phyloP scores from a whole-genome alignment of 140 eudicot genomes.

The Anethum foeniculum region DNA sequence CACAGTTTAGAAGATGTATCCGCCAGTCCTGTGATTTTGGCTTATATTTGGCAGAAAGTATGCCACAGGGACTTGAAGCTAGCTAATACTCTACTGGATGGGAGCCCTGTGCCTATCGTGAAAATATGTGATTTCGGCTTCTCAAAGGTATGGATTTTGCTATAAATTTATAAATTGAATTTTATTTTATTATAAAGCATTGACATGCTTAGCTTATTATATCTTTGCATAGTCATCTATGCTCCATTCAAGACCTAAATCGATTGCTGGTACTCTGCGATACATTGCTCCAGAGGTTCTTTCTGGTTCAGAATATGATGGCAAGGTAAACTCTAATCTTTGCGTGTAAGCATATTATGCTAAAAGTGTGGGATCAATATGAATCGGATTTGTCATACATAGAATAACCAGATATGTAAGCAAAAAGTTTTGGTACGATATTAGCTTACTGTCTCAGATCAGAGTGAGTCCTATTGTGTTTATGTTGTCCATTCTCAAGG shows the following conservation, averaged over 20 bases:
- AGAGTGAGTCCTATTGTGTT: background rate
- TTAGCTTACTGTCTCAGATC: background rate
- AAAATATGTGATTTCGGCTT: constrained; percentile 97
- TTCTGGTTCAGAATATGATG: constrained; percentile 80
- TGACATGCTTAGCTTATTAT: background rate
- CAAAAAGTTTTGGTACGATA: background rate
- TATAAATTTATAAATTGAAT: background rate
- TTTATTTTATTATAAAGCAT: background rate
- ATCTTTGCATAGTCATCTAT: constrained; percentile 58
- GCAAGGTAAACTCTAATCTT: constrained; percentile 49
- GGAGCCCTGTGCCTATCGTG: constrained; percentile 93
- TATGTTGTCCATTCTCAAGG: background rate
- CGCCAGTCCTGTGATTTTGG: background rate
- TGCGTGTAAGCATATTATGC: background rate
- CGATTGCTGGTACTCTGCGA: constrained; percentile 97
- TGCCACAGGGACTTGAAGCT: constrained; percentile 93
- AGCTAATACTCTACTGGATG: constrained; percentile 88
- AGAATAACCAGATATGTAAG: background rate
- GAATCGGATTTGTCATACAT: background rate
- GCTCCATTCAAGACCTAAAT: constrained; percentile 92
- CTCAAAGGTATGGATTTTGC: constrained; percentile 52
- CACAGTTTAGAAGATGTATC: background rate
- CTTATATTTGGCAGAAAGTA: constrained; percentile 50
- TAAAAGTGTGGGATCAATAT: background rate
- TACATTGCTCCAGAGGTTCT: constrained; percentile 91